Percentiles rank a stretch among this genome's conserved stretches.
These are phyloP conservation scores for Catenaria anguillulae DNA, from an alignment of 371 early-diverging fungal species.

Conservation along the genomic window DNA sequence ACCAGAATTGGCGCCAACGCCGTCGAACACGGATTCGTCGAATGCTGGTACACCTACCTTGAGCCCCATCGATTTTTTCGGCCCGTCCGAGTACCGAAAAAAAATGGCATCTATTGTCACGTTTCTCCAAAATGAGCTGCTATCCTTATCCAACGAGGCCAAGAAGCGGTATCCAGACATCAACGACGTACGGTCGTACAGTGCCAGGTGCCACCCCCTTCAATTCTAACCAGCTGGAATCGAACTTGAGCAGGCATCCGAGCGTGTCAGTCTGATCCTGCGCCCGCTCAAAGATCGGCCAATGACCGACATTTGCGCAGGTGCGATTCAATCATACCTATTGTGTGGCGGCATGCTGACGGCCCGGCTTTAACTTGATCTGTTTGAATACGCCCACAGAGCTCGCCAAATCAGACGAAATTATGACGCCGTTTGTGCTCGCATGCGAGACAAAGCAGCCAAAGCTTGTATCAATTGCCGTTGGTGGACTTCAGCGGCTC, in stretches of 20 bases:
- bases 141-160: constrained; percentile 74
- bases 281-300: constrained; percentile 1
- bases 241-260: constrained; percentile 14
- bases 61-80: too few relatives aligned
- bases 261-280: constrained; percentile 22
- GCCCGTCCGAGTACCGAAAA: too few relatives aligned
- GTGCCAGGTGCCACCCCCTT: not conserved
- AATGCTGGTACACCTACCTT: too few relatives aligned
- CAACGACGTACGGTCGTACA: constrained; percentile 56
- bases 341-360: not conserved
- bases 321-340: not conserved
- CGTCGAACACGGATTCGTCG: too few relatives aligned
- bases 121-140: constrained; percentile 70
- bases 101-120: constrained; percentile 40
- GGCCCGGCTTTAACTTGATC: too few relatives aligned
- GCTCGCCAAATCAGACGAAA: constrained; percentile 64
- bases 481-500: constrained; percentile 74
- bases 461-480: constrained; percentile 68
- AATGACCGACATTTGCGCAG: not conserved
- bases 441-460: constrained; percentile 78
- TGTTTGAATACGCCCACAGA: too few relatives aligned
- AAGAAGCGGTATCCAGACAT: constrained; percentile 82
- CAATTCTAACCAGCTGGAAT: not conserved
- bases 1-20: too few relatives aligned
- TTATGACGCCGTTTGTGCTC: constrained; percentile 70